phyloP scores from a whole-genome alignment of 495 filamentous ascomycete genomes.

The Hypoxylon cercidicola region DNA sequence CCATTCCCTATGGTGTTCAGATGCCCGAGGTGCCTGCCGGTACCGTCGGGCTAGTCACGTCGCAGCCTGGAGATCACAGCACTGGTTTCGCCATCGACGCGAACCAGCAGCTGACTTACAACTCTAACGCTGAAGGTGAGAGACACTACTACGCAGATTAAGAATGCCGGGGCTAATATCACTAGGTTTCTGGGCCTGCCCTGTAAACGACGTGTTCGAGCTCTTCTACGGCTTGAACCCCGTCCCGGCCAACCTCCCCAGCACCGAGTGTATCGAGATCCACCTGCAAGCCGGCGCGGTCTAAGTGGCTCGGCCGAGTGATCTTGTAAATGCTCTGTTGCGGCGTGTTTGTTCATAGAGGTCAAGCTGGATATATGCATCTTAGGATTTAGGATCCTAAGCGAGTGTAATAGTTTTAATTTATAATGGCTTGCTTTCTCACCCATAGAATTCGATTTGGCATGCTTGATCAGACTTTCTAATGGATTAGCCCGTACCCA shows the following conservation, averaged over 20 bases:
- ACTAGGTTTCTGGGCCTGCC: constrained; percentile 23
- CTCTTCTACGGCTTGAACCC: constrained; percentile 21
- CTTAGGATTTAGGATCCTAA: no score
- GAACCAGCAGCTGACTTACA: constrained; percentile 5
- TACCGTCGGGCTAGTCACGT: constrained; percentile 6
- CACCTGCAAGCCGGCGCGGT: constrained; percentile 9
- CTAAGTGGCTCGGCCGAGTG: neutral
- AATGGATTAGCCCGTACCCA: no score
- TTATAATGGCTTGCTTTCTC: no score
- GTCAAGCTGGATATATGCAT: no score
- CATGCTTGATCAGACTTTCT: no score
- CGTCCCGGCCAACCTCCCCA: constrained; percentile 25
- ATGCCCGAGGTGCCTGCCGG: constrained; percentile 14
- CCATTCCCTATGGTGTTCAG: constrained; percentile 1
- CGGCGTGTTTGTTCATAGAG: no score
- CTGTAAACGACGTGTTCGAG: constrained; percentile 3
- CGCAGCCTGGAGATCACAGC: constrained; percentile 10
- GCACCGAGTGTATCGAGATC: constrained; percentile 17
- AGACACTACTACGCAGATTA: neutral
- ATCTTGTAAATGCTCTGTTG: neutral
- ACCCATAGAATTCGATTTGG: no score
- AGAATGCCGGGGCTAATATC: neutral
- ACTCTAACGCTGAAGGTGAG: constrained; percentile 17
- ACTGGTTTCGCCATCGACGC: constrained; percentile 10
- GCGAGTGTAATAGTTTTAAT: no score